Conservation (phyloP, 345 rosid species). For the Clarkia xantiana region DNA sequence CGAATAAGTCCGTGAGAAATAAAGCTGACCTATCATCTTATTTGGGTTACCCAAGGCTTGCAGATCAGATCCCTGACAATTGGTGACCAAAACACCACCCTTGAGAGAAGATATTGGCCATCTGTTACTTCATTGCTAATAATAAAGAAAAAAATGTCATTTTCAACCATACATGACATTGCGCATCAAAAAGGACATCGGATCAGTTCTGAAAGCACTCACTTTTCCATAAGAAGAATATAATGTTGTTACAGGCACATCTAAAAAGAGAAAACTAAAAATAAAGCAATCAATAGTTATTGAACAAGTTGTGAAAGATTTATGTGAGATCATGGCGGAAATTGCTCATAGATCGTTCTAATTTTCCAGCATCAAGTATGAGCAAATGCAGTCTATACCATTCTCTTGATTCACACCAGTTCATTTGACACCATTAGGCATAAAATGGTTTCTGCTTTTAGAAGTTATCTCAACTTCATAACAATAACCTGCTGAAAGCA, state of each 20-base stretch:
- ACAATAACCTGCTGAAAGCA: conserved; percentile 19
- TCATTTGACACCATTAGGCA: conserved; percentile 4
- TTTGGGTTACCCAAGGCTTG: not conserved
- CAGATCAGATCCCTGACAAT: not conserved
- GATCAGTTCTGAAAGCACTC: conserved; percentile 2
- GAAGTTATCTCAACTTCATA: conserved; percentile 21
- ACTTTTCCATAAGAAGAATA: conserved; percentile 1
- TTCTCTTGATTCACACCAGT: conserved; percentile 7
- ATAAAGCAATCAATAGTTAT: conserved; percentile 4
- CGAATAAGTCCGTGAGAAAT: not conserved
- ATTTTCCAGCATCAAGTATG: conserved; percentile 11
- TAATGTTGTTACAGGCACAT: conserved; percentile 8
- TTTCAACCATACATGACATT: not conserved
- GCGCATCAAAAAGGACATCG: conserved; percentile 1
- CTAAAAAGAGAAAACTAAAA: conserved; percentile 10
- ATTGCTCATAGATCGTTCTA: conserved; percentile 1
- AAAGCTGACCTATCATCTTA: not conserved
- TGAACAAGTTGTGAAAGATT: conserved; percentile 4
- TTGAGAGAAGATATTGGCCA: conserved; percentile 11
- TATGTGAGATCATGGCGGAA: not conserved
- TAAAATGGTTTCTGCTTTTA: conserved; percentile 6
- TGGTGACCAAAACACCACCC: conserved; percentile 11
- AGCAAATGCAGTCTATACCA: not conserved
- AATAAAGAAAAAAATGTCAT: not conserved
- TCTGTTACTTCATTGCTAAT: conserved; percentile 8